phyloP scores from a whole-genome alignment of 306 rosid genomes.

The Acmispon strigosus region DNA sequence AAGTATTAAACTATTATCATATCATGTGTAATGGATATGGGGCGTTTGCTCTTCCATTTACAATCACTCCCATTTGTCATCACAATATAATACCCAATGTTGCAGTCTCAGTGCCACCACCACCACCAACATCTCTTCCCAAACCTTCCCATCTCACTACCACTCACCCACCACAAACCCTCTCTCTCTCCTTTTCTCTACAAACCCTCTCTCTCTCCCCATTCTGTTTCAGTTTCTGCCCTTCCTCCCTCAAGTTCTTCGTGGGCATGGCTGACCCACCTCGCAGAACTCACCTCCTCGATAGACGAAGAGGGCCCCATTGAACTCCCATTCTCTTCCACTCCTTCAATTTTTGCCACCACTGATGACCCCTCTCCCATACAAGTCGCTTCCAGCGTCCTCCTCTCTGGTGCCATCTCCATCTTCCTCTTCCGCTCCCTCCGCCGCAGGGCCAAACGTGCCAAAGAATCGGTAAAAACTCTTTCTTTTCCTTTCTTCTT shows the following conservation, averaged over 20 bases:
- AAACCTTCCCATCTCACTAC: constrained; percentile 12
- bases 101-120: constrained; percentile 42
- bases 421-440: constrained; percentile 78
- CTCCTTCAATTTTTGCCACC: constrained; percentile 62
- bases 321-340: constrained; percentile 43
- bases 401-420: constrained; percentile 81
- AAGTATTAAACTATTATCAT: not conserved
- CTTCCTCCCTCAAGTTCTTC: constrained; percentile 24
- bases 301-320: constrained; percentile 55
- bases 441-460: constrained; percentile 86
- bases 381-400: constrained; percentile 82
- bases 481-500: not conserved
- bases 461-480: constrained; percentile 57
- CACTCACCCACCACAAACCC: constrained; percentile 10
- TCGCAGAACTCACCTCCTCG: constrained; percentile 24
- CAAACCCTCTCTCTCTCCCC: constrained; percentile 36
- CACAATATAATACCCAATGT: constrained; percentile 27
- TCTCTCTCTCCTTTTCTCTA: constrained; percentile 9
- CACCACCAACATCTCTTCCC: constrained; percentile 37
- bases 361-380: constrained; percentile 69
- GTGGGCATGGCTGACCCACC: constrained; percentile 46
- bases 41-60: not conserved
- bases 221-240: constrained; percentile 30
- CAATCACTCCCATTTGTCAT: not conserved
- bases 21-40: not conserved